Evolutionary conservation across 805 yeast species (phyloP), one percentile per base, ranked within the genome.

Genomic region (Wickerhamiella allomyrinae): DNA sequence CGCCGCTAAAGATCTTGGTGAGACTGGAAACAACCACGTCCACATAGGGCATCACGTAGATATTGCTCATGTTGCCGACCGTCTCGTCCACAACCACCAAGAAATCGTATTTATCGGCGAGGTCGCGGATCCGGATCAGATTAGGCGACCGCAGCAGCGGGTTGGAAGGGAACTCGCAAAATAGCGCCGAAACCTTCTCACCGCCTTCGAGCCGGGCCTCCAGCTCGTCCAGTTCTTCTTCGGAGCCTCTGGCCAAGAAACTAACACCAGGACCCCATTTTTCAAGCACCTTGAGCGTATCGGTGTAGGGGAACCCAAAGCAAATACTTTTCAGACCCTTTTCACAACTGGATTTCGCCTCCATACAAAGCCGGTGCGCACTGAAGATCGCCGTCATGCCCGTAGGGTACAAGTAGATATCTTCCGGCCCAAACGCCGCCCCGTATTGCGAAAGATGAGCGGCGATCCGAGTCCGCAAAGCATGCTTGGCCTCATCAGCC

Each of bases 261-360:
- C 77, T 77, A 31, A 80, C 82, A 29, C 96, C 96, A 3, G 87
- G 82, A 13, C 97, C 96, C 69, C 86, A 91, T 59, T 87, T 89
- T 54, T 72, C 71, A 53, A 91, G 67, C 45, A 91, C 77, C 51
- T 83, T 84, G 43, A 85, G 68, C 0, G 97, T 87, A 58, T 91
- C 97, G 22, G 84, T 91, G 59, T 89, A 91, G 6, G 97, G 95
- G 63, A 87, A 86, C 1, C 99, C 99, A 61, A 83, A 89, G 62
- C 95, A 85, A 2, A 86, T 94, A 1, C 94, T 77, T 57, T 83
- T 84, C 39, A 44, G 48, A 19, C 39, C 37, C 21, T 20, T 27
- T 20, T 27, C 36, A 19, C 46, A 47, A 24, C 51, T 48, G 10
- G 56, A 52, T 13, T 39, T 37, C 21, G 48, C 48, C 25, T 46